Percentiles rank a stretch among this genome's conserved stretches.
Conservation (phyloP, 2,329 filamentous ascomycete species). For the Coniochaeta sp. region DNA sequence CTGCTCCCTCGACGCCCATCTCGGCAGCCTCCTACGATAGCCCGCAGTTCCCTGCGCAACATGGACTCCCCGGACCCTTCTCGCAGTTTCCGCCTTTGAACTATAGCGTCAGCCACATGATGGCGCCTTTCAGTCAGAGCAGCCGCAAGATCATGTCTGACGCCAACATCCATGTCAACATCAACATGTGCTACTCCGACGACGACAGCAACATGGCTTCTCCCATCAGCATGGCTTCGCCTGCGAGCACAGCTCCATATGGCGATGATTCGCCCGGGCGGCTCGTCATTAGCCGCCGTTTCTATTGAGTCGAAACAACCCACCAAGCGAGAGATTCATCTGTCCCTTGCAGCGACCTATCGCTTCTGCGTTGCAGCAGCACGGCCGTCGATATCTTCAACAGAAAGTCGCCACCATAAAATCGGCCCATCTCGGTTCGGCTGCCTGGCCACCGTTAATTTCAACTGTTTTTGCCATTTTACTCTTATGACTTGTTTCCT, state of each 20-base stretch:
- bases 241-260: constrained; percentile 30
- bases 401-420: no score
- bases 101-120: constrained; percentile 22
- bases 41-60: constrained; percentile 7
- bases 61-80: neutral
- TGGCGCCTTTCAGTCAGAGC: constrained; percentile 25
- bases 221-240: constrained; percentile 24
- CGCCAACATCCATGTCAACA: constrained; percentile 24
- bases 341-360: neutral
- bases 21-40: neutral
- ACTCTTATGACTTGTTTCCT: no score
- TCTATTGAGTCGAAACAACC: constrained; percentile 26
- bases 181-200: constrained; percentile 41
- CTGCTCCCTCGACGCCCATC: neutral
- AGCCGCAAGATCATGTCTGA: constrained; percentile 17
- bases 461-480: no score
- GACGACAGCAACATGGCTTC: constrained; percentile 21
- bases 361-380: neutral
- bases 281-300: constrained; percentile 34
- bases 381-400: no score
- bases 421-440: no score
- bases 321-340: neutral
- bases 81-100: constrained; percentile 6
- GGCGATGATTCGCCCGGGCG: constrained; percentile 35
- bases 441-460: no score